Evolutionary conservation across 164 flowering plant species (phyloP), one percentile per base, ranked within the genome.

Genomic region (Nymphaea thermarum): DNA sequence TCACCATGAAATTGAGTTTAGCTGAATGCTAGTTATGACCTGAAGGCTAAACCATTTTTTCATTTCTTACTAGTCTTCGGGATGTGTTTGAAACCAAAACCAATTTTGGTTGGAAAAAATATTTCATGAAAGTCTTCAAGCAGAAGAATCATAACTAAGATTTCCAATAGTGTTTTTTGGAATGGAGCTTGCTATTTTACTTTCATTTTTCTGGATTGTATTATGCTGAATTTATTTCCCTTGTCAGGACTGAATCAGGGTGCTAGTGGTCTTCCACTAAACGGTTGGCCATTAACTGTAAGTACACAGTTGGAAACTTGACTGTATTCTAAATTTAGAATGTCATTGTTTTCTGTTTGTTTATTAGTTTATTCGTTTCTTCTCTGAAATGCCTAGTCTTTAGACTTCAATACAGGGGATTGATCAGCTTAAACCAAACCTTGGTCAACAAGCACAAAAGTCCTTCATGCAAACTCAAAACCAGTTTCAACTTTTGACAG

Each of bases 281-380:
- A 83, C 83, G 94, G 97, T 61, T 90, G 97, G 97, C 97, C 97
- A 25, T 75, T 86, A 64, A 85, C 89, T 62, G 94, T 88, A 81
- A 88, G 42, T 8, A 62, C n/a, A 17, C 11, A 25, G 36, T 17
- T 17, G 2, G 36, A 17, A 62, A 41, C 42, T 41, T 55, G 16
- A 55, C 16, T 16, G 10, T 2, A 55, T 55, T 55, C 10, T 25
- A 55, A 10, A 55, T 55, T 55, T 2, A 2, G 60, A 55, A 55
- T 17, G 64, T 17, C 18, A 6, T 5, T 62, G 11, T 8, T 7
- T 62, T 11, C 41, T 6, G n/a, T 62, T 62, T 17, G 64, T 4
- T 10, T 51, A 8, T 51, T 15, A 8, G 36, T 51, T 15, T 8
- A 51, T 51, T 51, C 14, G n/a, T 62, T 25, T 62, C n/a, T 7